Evolutionary conservation across 768 basidiomycete genomes (phyloP).

Genomic region (Podaxis carcinomalis): DNA sequence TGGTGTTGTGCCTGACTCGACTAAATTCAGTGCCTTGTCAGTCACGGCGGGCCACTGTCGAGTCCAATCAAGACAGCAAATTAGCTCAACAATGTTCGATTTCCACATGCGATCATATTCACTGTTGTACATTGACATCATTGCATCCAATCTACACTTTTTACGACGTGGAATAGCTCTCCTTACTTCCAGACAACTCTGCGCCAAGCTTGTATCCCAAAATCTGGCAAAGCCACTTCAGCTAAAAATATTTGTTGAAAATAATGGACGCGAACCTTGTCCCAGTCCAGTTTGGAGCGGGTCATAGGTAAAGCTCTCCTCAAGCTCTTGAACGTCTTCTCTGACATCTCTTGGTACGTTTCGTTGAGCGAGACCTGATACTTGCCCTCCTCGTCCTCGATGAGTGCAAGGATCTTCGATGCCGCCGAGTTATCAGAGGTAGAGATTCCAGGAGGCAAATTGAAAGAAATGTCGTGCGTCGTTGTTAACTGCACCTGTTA

Average conservation of each 20-base stretch:
- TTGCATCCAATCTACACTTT: not conserved
- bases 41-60: too few relatives aligned
- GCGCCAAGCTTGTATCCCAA: constrained; percentile 72
- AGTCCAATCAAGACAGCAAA: too few relatives aligned
- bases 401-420: constrained; percentile 73
- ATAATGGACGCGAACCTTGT: constrained; percentile 51
- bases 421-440: constrained; percentile 51
- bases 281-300: constrained; percentile 94
- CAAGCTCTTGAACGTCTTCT: constrained; percentile 90
- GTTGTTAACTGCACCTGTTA: constrained; percentile 86
- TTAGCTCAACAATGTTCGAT: too few relatives aligned
- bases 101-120: not conserved
- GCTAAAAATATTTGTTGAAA: not conserved
- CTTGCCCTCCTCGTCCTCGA: constrained; percentile 73
- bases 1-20: not conserved
- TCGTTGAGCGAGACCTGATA: constrained; percentile 80
- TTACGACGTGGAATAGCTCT: constrained; percentile 7
- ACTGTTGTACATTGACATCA: constrained; percentile 2
- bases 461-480: constrained; percentile 60
- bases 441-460: constrained; percentile 54
- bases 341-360: constrained; percentile 84
- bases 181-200: constrained; percentile 64
- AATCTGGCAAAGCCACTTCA: constrained; percentile 26
- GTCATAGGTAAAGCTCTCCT: constrained; percentile 90
- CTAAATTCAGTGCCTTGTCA: not conserved